A percentile compares a stretch with the other conserved stretches of the same genome.
phyloP scores from a whole-genome alignment of 805 yeast species.

The Ogataea degrootiae region DNA sequence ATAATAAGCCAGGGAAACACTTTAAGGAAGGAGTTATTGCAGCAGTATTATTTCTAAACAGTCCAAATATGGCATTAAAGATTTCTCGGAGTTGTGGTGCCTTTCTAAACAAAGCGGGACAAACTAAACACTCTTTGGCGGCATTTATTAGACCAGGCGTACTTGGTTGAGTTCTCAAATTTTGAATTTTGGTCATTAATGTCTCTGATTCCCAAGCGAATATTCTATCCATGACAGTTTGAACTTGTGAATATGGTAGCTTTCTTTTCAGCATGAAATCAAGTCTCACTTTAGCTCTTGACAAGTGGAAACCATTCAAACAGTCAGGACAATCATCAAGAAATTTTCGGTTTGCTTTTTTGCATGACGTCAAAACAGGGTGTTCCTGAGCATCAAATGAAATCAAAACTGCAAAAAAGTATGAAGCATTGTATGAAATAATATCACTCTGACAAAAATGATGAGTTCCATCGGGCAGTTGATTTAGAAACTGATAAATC shows the following conservation, averaged over 20 bases:
- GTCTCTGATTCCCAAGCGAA: slow-evolving; percentile 25
- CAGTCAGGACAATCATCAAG: slow-evolving; percentile 52
- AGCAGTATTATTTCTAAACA: slow-evolving; percentile 23
- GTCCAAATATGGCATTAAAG: slow-evolving; percentile 31
- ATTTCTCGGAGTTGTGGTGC: slow-evolving; percentile 29
- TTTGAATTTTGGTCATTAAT: slow-evolving; percentile 11
- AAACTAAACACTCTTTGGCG: slow-evolving; percentile 45
- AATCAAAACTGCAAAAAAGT: slow-evolving; percentile 35
- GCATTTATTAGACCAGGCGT: slow-evolving; percentile 26
- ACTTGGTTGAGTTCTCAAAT: slow-evolving; percentile 16
- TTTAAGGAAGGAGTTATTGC: slow-evolving; percentile 9
- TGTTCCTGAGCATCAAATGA: slow-evolving; percentile 37
- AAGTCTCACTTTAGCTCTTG: slow-evolving; percentile 45
- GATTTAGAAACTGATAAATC: slow-evolving; percentile 26
- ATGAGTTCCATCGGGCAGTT: slow-evolving; percentile 29
- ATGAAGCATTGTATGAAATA: slow-evolving; percentile 46
- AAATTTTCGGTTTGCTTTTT: slow-evolving; percentile 19
- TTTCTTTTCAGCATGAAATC: slow-evolving; percentile 49
- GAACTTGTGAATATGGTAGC: slow-evolving; percentile 20
- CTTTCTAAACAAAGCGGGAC: slow-evolving; percentile 45
- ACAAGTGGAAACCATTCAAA: slow-evolving; percentile 46
- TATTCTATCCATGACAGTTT: slow-evolving; percentile 18
- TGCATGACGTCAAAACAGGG: slow-evolving; percentile 7
- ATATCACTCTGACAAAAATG: slow-evolving; percentile 52
- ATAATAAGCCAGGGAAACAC: slow-evolving; percentile 48